Evolutionary conservation across 2,329 filamentous ascomycete genomes (phyloP).

Genomic region (Cladophialophora chaetospira): DNA sequence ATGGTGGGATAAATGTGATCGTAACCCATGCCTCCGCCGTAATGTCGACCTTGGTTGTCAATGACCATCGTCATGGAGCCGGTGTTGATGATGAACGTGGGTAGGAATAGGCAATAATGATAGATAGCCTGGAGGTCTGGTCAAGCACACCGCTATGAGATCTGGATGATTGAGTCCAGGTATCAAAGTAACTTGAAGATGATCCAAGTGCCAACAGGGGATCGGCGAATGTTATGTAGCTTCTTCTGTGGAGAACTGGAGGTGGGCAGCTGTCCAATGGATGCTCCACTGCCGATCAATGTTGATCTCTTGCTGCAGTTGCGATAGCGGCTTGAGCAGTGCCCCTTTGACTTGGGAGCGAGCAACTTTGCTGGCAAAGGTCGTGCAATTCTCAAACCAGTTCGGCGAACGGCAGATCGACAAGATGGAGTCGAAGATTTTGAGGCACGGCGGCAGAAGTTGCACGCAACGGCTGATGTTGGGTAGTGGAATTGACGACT

Average conservation of each 20-base stretch:
- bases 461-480: slow-evolving; percentile 12
- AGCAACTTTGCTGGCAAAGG: slow-evolving; percentile 20
- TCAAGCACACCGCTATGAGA: background rate
- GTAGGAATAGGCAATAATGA: background rate
- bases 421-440: slow-evolving; percentile 21
- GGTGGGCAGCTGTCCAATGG: slow-evolving; percentile 21
- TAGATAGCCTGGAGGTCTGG: background rate
- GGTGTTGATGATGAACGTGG: slow-evolving; percentile 11
- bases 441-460: slow-evolving; percentile 5
- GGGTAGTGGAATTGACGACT: background rate
- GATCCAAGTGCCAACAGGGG: slow-evolving; percentile 25
- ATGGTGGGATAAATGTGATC: slow-evolving; percentile 70
- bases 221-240: slow-evolving; percentile 33
- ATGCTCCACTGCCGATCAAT: slow-evolving; percentile 23
- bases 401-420: slow-evolving; percentile 32
- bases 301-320: slow-evolving; percentile 28
- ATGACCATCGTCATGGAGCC: slow-evolving; percentile 86
- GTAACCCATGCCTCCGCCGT: slow-evolving; percentile 77
- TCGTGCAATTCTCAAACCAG: slow-evolving; percentile 23
- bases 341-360: slow-evolving; percentile 30
- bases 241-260: slow-evolving; percentile 26
- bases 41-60: slow-evolving; percentile 82
- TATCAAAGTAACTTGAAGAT: slow-evolving; percentile 17
- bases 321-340: slow-evolving; percentile 28
- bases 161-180: slow-evolving; percentile 16